Conservation (phyloP, 2,329 filamentous ascomycete genomes). For the Colletotrichum higginsianum region DNA sequence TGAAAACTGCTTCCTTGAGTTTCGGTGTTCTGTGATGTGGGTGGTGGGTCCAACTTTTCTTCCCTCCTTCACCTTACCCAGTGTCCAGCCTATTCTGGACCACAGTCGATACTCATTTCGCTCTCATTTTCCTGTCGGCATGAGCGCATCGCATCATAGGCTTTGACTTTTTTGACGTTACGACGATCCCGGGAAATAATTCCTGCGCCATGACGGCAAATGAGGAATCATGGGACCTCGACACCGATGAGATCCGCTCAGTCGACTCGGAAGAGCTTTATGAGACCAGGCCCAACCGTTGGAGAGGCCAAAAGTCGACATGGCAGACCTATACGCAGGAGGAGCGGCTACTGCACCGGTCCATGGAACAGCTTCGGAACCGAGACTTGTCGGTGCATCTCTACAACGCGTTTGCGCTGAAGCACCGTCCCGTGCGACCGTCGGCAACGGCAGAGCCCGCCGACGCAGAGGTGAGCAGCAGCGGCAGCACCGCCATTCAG, state of each 20-base stretch:
- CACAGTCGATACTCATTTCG: neutral
- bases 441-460: slow-evolving; percentile 8
- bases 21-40: slow-evolving; percentile 12
- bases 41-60: slow-evolving; percentile 26
- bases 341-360: slow-evolving; percentile 74
- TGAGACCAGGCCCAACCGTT: slow-evolving; percentile 77
- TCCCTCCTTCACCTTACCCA: slow-evolving; percentile 26
- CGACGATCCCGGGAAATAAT: too few species aligned
- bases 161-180: too few species aligned
- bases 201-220: slow-evolving; percentile 40
- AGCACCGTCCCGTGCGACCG: slow-evolving; percentile 56
- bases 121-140: neutral
- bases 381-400: slow-evolving; percentile 82
- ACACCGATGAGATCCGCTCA: slow-evolving; percentile 63
- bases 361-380: slow-evolving; percentile 74
- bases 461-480: slow-evolving; percentile 14
- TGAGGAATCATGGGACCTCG: slow-evolving; percentile 53
- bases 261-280: slow-evolving; percentile 63
- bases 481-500: too few species aligned
- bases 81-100: slow-evolving; percentile 1
- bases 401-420: slow-evolving; percentile 83
- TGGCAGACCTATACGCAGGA: slow-evolving; percentile 76
- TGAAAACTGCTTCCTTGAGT: neutral
- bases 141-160: neutral
- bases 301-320: slow-evolving; percentile 75